phyloP scores from a whole-genome alignment of 306 rosid genomes.

The Trifolium repens region DNA sequence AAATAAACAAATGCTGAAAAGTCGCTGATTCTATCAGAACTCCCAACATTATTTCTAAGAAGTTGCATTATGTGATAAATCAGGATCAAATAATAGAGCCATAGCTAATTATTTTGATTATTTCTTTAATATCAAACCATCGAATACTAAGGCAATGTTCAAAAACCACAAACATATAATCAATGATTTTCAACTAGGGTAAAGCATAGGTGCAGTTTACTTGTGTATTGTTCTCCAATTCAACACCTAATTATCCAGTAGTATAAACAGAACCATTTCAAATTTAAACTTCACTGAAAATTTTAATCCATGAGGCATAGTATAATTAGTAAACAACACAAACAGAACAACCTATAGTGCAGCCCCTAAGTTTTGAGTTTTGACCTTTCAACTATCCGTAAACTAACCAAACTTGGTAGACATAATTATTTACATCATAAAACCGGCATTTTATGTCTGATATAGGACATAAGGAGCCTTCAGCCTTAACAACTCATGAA shows the following conservation, averaged over 20 bases:
- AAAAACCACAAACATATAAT: background rate
- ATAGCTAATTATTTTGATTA: background rate
- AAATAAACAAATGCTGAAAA: background rate
- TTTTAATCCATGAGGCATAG: background rate
- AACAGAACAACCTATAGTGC: background rate
- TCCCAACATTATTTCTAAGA: background rate
- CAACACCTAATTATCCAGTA: background rate
- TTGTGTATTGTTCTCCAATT: background rate
- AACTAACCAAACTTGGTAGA: background rate
- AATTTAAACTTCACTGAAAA: background rate
- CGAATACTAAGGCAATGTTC: background rate
- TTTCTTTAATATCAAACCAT: background rate
- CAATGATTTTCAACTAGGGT: background rate
- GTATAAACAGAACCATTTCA: background rate
- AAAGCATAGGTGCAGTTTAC: background rate
- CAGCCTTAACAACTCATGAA: background rate
- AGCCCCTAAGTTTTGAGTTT: background rate
- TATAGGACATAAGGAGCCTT: background rate
- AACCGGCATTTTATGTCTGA: background rate
- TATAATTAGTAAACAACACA: background rate
- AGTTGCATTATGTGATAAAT: background rate
- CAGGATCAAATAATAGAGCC: background rate
- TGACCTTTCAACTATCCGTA: background rate
- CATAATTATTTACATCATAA: background rate
- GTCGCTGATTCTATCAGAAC: background rate